Percentiles rank a stretch among this genome's conserved stretches.
phyloP scores from a whole-genome alignment of 1,139 yeast species.

The Komagataea norvegica region DNA sequence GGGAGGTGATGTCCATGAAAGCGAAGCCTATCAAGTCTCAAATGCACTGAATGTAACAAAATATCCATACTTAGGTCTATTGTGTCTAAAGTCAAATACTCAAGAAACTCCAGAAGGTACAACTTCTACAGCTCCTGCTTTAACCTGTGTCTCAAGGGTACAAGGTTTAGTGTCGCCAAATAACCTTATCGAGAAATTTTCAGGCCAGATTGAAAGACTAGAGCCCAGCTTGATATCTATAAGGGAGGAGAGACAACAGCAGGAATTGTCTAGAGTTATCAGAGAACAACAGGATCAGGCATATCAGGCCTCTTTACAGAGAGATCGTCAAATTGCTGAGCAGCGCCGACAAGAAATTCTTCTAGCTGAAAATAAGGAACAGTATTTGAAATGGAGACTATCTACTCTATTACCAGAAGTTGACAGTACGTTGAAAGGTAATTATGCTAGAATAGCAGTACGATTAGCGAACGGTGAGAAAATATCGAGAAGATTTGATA shows the following conservation, averaged over 20 bases:
- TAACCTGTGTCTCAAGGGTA: conserved; percentile 59
- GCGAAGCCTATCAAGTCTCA: conserved; percentile 84
- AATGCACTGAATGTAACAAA: conserved; percentile 67
- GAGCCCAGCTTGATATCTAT: conserved; percentile 57
- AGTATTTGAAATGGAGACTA: conserved; percentile 48
- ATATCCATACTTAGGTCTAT: conserved; percentile 74
- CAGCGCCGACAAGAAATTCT: conserved; percentile 27
- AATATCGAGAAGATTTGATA: conserved; percentile 43
- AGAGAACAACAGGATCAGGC: conserved; percentile 76
- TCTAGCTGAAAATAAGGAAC: conserved; percentile 25
- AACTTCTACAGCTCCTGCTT: conserved; percentile 44
- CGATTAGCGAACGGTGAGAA: conserved; percentile 50
- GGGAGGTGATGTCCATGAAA: conserved; percentile 81
- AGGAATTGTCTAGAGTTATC: conserved; percentile 54
- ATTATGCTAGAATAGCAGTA: conserved; percentile 53
- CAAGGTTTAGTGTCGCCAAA: conserved; percentile 48
- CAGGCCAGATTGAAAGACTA: conserved; percentile 45
- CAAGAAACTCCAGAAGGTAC: conserved; percentile 61
- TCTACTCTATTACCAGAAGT: conserved; percentile 36
- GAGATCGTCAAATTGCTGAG: conserved; percentile 32
- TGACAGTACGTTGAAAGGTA: conserved; percentile 19
- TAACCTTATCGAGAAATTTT: conserved; percentile 32
- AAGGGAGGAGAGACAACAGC: conserved; percentile 57
- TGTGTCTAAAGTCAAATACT: conserved; percentile 52
- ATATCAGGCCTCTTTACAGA: conserved; percentile 59